Percentiles rank a stretch among this genome's conserved stretches.
These are phyloP conservation scores for Neurospora crassa DNA, from an alignment of 2,329 filamentous ascomycete genomes.

Conservation along the genomic window DNA sequence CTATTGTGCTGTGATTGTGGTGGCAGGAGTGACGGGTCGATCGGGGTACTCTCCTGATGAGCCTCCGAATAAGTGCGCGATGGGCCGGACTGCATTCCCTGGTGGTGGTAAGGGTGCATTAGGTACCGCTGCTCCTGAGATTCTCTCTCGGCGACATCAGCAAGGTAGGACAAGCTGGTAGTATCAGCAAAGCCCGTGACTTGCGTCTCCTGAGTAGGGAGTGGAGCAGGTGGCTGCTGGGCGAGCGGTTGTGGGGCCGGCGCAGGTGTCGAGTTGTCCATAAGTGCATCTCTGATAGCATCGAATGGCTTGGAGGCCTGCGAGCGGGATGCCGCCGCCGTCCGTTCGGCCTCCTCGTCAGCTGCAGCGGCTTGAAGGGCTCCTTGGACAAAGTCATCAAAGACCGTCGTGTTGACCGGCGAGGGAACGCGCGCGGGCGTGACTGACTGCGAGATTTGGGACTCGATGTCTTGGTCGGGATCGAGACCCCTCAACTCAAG, in stretches of 20 bases:
- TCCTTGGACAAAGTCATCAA: constrained; percentile 13
- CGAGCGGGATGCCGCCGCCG: constrained; percentile 11
- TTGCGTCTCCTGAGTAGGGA: background rate
- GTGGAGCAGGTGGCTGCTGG: background rate
- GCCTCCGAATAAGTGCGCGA: background rate
- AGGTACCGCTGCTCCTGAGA: background rate
- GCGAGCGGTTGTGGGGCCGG: constrained; percentile 5
- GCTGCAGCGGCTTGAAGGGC: constrained; percentile 14
- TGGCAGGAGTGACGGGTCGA: constrained; percentile 4
- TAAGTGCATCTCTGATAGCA: constrained; percentile 34
- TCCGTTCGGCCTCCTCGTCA: constrained; percentile 14
- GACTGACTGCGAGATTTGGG: background rate
- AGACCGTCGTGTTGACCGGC: constrained; percentile 4
- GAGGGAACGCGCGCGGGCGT: background rate
- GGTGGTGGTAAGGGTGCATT: background rate
- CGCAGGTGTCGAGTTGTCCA: constrained; percentile 21
- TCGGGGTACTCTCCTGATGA: background rate
- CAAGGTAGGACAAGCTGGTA: constrained; percentile 22
- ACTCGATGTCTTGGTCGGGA: constrained; percentile 5
- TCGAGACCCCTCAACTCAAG: constrained; percentile 13
- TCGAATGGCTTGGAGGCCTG: constrained; percentile 31
- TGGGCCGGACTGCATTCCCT: background rate
- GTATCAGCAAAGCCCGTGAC: constrained; percentile 12
- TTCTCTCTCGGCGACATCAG: constrained; percentile 21
- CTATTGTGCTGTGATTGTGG: constrained; percentile 4